phyloP scores from a whole-genome alignment of 495 filamentous ascomycete genomes.

The Talaromyces ruber region DNA sequence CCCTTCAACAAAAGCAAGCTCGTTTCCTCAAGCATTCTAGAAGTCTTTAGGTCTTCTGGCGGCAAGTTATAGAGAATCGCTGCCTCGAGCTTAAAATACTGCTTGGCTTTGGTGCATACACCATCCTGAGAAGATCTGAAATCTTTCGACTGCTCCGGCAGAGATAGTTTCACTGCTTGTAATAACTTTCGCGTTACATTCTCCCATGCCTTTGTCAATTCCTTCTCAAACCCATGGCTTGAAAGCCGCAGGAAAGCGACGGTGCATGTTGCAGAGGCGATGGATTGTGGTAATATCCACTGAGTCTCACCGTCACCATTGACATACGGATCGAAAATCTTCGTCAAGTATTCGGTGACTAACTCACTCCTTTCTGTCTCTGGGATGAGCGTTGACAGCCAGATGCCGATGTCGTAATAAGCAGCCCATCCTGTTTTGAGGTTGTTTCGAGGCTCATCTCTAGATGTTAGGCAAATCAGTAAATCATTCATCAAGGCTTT shows the following conservation, averaged over 20 bases:
- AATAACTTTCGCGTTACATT: constrained; percentile 45
- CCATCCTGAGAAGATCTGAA: constrained; percentile 60
- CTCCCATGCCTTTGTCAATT: constrained; percentile 43
- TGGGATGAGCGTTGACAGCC: constrained; percentile 36
- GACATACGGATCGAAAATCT: constrained; percentile 51
- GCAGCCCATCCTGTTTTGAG: constrained; percentile 57
- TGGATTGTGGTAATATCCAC: constrained; percentile 40
- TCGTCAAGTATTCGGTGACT: constrained; percentile 39
- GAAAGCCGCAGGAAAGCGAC: constrained; percentile 26
- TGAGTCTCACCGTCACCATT: constrained; percentile 32
- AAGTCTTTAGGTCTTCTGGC: neutral
- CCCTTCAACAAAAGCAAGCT: constrained; percentile 34
- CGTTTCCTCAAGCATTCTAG: constrained; percentile 15
- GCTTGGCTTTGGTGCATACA: constrained; percentile 49
- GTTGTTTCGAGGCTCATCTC: constrained; percentile 65
- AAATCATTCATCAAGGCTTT: constrained; percentile 50
- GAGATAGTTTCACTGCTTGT: constrained; percentile 56
- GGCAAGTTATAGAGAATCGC: constrained; percentile 28
- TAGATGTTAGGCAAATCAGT: constrained; percentile 57
- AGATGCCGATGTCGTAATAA: constrained; percentile 53
- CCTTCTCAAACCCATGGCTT: constrained; percentile 14
- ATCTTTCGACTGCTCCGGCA: constrained; percentile 70
- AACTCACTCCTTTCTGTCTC: constrained; percentile 41
- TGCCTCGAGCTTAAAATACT: constrained; percentile 53
- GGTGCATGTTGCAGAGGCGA: constrained; percentile 28